Evolutionary conservation across 2,329 filamentous ascomycete species (phyloP).

Genomic region (Pyricularia grisea): DNA sequence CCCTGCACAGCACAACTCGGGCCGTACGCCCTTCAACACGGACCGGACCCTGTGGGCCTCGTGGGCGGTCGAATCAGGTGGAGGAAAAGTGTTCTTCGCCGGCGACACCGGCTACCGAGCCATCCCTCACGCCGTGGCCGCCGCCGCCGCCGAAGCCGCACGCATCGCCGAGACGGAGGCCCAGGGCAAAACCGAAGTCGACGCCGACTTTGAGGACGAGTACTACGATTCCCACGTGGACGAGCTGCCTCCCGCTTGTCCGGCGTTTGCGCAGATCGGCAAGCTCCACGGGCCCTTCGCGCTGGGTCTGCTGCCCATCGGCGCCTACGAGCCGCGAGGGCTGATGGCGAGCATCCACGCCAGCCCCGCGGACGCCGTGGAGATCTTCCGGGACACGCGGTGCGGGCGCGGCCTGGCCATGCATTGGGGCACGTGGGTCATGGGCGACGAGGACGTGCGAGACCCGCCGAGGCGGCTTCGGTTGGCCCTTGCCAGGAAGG

Average conservation of each 20-base stretch:
- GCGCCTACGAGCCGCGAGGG: conserved; percentile 65
- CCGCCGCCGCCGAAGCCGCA: neutral
- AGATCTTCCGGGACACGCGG: conserved; percentile 77
- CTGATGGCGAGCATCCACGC: conserved; percentile 76
- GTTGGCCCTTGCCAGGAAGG: conserved; percentile 47
- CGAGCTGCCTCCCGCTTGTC: conserved; percentile 50
- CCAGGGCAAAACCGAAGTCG: conserved; percentile 2
- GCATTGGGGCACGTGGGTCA: conserved; percentile 64
- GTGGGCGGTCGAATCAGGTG: conserved; percentile 42
- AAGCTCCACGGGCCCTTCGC: conserved; percentile 74
- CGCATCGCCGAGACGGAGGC: neutral
- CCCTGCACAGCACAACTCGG: conserved; percentile 59
- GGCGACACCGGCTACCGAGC: conserved; percentile 60
- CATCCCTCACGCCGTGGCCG: neutral
- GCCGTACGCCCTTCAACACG: conserved; percentile 47
- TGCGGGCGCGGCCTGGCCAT: conserved; percentile 78
- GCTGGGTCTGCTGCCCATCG: conserved; percentile 85
- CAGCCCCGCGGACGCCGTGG: conserved; percentile 76
- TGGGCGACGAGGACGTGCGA: conserved; percentile 46
- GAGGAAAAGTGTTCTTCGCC: conserved; percentile 46
- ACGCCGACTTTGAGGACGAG: neutral
- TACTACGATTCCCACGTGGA: neutral
- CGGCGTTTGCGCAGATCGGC: conserved; percentile 80
- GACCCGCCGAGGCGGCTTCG: conserved; percentile 54
- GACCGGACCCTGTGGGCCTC: conserved; percentile 58